Evolutionary conservation across 148 eudicot genomes (phyloP), one percentile per base, ranked within the genome.

Genomic region (Rhododendron vialii): DNA sequence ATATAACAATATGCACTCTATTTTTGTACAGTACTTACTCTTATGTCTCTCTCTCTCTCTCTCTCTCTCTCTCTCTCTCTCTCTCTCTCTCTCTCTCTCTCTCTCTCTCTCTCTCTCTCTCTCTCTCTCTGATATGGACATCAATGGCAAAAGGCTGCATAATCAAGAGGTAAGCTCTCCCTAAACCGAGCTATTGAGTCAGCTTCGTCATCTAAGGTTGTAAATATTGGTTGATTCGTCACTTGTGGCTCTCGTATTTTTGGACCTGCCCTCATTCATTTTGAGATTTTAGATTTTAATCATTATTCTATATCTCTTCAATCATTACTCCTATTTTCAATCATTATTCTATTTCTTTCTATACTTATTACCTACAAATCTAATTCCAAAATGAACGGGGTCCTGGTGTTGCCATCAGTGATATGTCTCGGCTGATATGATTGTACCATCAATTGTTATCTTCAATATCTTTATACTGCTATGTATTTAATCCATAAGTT

Each of bases 141-240:
- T 81, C 83, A 78, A 78, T 74, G 81, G 67, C 43, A 17, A 80
- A 87, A 91, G 90, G 78, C 86, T 90, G 59, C 89, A 92, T 1
- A 92, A 89, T 84, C 93, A 89, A 83, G 93, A 90, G 91, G 93
- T 91, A 88, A 45, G 51, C 13, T 71, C 26, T 78, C 10, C 15
- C 81, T 83, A 26, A 20, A 17, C 35, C 18, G 51, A 14, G 9
- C 45, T n/a, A 22, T 50, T 57, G 1, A 17, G 0, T 10, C 55
- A 3, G 12, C 7, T 41, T 41, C 43, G 43, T 41, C 43, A 1
- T 41, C 43, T 41, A 5, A 5, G 43, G 43, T 41, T 41, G 43
- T 41, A 5, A 41, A 41, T 41, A 41, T 41, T 6, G 7, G 43
- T 5, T 41, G 43, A 5, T 41, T 5, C 43, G 43, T 41, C 43